Base-by-base conservation (phyloP, 345 rosid genomes). In the Pistacia atlantica region DNA sequence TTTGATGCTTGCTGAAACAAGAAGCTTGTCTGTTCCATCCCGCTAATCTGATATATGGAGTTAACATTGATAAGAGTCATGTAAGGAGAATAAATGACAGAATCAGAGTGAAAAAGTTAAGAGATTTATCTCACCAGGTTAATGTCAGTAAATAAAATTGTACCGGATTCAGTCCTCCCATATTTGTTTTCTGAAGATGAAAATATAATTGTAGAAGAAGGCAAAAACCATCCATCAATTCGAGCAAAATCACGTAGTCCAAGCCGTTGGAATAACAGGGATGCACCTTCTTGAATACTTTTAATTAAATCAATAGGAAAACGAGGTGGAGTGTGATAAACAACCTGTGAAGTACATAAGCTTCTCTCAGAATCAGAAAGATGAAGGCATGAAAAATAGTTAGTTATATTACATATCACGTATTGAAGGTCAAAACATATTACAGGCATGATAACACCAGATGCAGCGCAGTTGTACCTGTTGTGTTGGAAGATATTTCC, bases 21-120 rank as follows among this genome's bases (percentile, higher is more conserved):
- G 81, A 95, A 93, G 84, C 98, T 95, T 33, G 95, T 93, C 85
- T 95, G 99, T 85, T 95, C 98, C 99, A 95, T 93, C 78, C 98
- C 99, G 85, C 99, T 95, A 79, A 95, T 95, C 98, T 95, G 88
- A 73, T 22, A 76, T 60, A 80, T 73, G 79, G 51, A 69, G 60
- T 69, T 18, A 59, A 82, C 58, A 56, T 67, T 74, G 37, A 61
- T 59, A 75, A 17, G 4, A 71, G 5, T 55, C 38, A 59, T 55
- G 3, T 11, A 77, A 72, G 37, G 28, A 74, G 46, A 77, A 69
- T 31, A 13, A 62, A 18, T 35, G 54, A 0, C 9, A 22, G 77
- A 77, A 45, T 38, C 25, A 74, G 59, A 56, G 56, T 54, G 58
- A 65, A 49, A 58, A 76, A 59, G 70, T 14, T 42, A 38, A 63